Conservation (phyloP, 306 rosid genomes). For the Acacia confusa region DNA sequence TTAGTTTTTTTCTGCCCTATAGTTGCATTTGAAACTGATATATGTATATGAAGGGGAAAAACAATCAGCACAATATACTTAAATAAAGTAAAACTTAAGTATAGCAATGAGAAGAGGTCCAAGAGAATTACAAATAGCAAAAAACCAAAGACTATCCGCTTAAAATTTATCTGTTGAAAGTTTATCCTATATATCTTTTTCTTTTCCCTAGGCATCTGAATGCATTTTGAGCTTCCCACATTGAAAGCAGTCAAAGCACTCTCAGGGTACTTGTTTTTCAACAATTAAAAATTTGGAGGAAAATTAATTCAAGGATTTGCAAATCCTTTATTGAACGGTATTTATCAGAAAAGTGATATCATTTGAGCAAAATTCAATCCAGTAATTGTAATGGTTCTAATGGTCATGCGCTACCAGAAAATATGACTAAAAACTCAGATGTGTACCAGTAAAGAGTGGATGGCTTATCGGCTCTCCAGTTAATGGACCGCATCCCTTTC, state of each 20-base stretch:
- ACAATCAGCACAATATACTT: background rate
- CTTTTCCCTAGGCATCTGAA: background rate
- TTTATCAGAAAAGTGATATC: background rate
- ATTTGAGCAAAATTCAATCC: constrained; percentile 2
- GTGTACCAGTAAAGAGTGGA: constrained; percentile 83
- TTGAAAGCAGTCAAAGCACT: background rate
- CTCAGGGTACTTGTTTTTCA: constrained; percentile 17
- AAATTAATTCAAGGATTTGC: background rate
- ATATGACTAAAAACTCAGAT: constrained; percentile 24
- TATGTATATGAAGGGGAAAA: constrained; percentile 20
- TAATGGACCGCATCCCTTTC: constrained; percentile 91
- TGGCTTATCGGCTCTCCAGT: constrained; percentile 93
- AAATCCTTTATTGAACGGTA: constrained; percentile 13
- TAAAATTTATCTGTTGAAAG: constrained; percentile 6
- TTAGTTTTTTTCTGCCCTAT: background rate
- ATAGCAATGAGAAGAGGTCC: constrained; percentile 24
- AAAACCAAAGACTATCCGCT: constrained; percentile 1
- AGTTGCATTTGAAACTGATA: constrained; percentile 13
- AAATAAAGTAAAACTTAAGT: constrained; percentile 7
- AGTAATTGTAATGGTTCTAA: background rate
- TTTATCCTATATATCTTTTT: background rate
- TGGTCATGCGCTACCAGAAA: constrained; percentile 11
- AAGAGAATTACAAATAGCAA: constrained; percentile 12
- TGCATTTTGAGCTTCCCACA: constrained; percentile 1
- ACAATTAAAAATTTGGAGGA: background rate